Conservation (phyloP, 2,329 filamentous ascomycete genomes). For the Exophiala sp. region DNA sequence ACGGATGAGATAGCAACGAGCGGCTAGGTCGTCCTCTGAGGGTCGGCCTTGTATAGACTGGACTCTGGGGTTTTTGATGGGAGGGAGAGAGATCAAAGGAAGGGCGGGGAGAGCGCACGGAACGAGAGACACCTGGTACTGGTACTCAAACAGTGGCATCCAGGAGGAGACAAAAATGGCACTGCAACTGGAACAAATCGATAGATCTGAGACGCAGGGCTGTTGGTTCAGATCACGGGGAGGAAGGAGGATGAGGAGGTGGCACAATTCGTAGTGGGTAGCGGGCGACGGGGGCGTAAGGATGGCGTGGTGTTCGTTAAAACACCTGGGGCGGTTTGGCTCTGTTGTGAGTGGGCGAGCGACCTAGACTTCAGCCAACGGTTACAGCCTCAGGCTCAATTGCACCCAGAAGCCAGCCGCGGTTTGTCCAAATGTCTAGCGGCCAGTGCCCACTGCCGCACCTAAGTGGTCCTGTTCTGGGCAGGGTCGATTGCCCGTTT, state of each 20-base stretch:
- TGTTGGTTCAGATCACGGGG: background rate
- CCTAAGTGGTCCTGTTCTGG: background rate
- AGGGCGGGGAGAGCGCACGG: conserved; percentile 27
- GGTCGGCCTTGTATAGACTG: background rate
- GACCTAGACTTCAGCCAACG: background rate
- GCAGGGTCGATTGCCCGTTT: background rate
- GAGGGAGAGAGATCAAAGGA: conserved; percentile 26
- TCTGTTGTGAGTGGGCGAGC: background rate
- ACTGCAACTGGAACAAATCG: conserved; percentile 11
- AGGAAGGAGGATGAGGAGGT: background rate
- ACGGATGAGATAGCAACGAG: conserved; percentile 25
- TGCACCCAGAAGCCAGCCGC: too few relatives aligned
- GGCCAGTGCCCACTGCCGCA: background rate
- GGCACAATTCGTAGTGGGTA: too few relatives aligned
- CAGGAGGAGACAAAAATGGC: background rate
- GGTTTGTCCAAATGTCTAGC: background rate
- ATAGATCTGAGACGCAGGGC: background rate
- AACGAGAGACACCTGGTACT: conserved; percentile 11
- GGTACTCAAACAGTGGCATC: conserved; percentile 22
- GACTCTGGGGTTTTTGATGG: conserved; percentile 19
- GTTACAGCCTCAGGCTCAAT: too few relatives aligned
- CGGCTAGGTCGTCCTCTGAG: conserved; percentile 23
- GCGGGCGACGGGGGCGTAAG: too few relatives aligned
- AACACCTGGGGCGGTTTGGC: background rate
- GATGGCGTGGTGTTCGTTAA: background rate